A percentile compares a stretch with the other conserved stretches of the same genome.
Evolutionary conservation across 805 yeast species (phyloP).

Genomic region (Saccharomycopsis guyanensis): DNA sequence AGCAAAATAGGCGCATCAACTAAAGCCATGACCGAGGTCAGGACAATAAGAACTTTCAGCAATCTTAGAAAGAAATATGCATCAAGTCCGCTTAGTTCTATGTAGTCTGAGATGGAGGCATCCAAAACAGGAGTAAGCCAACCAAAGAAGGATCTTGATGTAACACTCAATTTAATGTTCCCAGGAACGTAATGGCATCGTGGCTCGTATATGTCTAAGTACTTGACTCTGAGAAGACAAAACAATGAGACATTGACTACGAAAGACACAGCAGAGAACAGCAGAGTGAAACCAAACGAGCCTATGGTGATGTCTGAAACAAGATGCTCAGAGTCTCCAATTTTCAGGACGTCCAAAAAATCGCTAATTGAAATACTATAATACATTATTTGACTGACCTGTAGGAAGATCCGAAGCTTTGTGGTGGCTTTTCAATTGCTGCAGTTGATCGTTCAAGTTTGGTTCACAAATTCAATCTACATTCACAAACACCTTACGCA

Average conservation of each 20-base stretch:
- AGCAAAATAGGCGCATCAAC: slow-evolving; percentile 51
- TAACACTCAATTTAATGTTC: slow-evolving; percentile 27
- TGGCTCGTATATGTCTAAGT: slow-evolving; percentile 46
- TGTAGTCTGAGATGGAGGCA: slow-evolving; percentile 36
- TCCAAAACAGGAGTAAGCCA: slow-evolving; percentile 47
- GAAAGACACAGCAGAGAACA: slow-evolving; percentile 47
- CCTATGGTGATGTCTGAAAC: slow-evolving; percentile 52
- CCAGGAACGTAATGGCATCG: slow-evolving; percentile 39
- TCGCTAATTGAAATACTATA: background rate
- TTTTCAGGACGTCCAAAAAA: background rate
- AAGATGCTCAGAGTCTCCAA: slow-evolving; percentile 27
- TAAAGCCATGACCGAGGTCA: slow-evolving; percentile 46
- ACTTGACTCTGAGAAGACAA: slow-evolving; percentile 29
- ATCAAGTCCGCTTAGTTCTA: slow-evolving; percentile 52
- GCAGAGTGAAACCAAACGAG: slow-evolving; percentile 47
- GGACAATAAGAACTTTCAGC: slow-evolving; percentile 40
- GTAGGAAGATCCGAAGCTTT: too few relatives aligned
- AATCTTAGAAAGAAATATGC: slow-evolving; percentile 67
- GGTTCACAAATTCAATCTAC: too few relatives aligned
- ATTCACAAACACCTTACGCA: too few relatives aligned
- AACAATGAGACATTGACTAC: slow-evolving; percentile 34
- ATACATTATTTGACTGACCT: too few relatives aligned
- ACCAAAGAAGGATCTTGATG: slow-evolving; percentile 34
- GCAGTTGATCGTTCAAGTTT: too few relatives aligned
- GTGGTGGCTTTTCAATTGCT: too few relatives aligned